A percentile compares a stretch with the other conserved stretches of the same genome.
Evolutionary conservation across 2,329 filamentous ascomycete genomes (phyloP).

Genomic region (Capronia americana): DNA sequence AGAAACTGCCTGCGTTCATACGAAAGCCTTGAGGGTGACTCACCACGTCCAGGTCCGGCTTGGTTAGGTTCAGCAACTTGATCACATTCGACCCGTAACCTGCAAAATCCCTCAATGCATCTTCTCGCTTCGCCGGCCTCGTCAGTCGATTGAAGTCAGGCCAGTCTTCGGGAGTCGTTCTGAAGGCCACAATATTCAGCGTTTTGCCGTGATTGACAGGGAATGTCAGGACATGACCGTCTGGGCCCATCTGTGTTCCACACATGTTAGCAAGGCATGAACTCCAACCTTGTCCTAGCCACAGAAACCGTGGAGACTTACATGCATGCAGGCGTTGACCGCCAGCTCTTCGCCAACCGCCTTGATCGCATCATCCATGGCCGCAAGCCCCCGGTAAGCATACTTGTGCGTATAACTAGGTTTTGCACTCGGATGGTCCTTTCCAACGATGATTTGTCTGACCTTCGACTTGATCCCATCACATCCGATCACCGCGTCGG

Average conservation of each 20-base stretch:
- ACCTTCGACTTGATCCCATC: constrained; percentile 68
- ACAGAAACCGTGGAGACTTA: constrained; percentile 27
- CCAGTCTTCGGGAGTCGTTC: constrained; percentile 53
- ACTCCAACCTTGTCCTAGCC: not conserved
- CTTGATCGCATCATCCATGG: constrained; percentile 61
- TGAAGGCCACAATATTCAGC: constrained; percentile 63
- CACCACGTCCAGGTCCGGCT: constrained; percentile 41
- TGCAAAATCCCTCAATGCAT: constrained; percentile 37
- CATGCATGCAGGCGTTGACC: constrained; percentile 51
- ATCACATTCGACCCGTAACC: constrained; percentile 37
- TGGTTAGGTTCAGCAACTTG: constrained; percentile 41
- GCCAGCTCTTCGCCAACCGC: constrained; percentile 59
- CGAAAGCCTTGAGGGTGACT: constrained; percentile 2
- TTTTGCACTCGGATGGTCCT: constrained; percentile 53
- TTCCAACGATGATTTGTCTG: constrained; percentile 58
- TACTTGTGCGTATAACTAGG: constrained; percentile 61
- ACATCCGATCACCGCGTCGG: constrained; percentile 59
- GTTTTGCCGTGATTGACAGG: constrained; percentile 63
- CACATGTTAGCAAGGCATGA: constrained; percentile 15
- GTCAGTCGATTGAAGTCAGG: constrained; percentile 48
- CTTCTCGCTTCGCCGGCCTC: constrained; percentile 41
- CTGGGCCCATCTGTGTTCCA: constrained; percentile 60
- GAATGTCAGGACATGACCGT: constrained; percentile 66
- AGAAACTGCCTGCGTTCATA: constrained; percentile 27
- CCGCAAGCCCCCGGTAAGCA: constrained; percentile 67